Evolutionary conservation across 176 grass and related monocot genomes (phyloP).

Genomic region (Rhynchospora tenuis): DNA sequence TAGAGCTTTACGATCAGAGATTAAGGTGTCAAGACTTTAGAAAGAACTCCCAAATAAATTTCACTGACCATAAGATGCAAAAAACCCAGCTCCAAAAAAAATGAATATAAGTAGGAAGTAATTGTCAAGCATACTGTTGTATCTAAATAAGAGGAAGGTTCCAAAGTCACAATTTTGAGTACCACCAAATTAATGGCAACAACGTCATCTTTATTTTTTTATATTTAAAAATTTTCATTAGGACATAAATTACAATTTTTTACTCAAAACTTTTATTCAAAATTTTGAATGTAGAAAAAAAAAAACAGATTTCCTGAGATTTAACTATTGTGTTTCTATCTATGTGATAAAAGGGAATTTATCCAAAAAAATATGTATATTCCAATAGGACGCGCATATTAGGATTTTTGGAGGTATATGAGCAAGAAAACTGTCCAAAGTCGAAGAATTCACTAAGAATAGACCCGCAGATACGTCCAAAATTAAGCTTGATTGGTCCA

Average conservation of each 20-base stretch:
- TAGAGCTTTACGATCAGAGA: background rate
- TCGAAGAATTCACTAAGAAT: background rate
- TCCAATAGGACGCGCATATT: background rate
- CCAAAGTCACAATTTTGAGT: no score
- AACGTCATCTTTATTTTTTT: no score
- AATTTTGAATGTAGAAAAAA: no score
- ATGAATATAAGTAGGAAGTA: background rate
- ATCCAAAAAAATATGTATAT: background rate
- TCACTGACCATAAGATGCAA: background rate
- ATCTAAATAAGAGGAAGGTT: background rate
- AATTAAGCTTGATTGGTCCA: background rate
- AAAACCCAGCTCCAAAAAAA: background rate
- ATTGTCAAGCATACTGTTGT: background rate
- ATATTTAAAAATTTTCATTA: no score
- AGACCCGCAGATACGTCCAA: background rate
- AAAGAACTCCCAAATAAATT: background rate
- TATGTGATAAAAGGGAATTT: background rate
- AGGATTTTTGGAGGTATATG: background rate
- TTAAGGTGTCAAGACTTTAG: background rate
- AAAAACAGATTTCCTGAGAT: background rate
- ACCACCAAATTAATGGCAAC: no score
- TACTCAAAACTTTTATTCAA: no score
- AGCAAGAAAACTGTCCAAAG: background rate
- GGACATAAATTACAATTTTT: no score
- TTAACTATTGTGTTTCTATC: background rate